Base-by-base conservation (phyloP, 148 eudicot species). In the Rhododendron ferrugineum region DNA sequence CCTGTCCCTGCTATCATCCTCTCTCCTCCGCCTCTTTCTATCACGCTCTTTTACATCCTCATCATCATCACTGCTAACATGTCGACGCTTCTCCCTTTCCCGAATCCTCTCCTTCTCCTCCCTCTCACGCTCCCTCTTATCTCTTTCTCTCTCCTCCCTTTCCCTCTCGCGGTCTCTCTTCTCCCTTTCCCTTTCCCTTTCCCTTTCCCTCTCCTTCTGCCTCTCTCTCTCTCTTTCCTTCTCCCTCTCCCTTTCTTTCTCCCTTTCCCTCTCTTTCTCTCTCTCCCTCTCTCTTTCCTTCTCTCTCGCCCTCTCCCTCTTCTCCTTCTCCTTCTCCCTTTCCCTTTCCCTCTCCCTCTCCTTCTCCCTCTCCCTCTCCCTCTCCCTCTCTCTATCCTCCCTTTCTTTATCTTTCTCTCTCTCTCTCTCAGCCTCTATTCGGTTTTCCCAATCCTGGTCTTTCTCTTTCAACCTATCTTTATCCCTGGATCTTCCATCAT, bases 11-110 rank as follows among this genome's bases (percentile, higher is more conserved):
- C 86, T 23, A 83, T 89, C 91, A 81, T 92, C 91, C 18, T 92
- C 95, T 82, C 85, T 89, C 91, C 87, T 92, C 64, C 92, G 88
- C 83, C 91, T 87, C 85, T 93, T 94, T 83, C 90, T 88, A 14
- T 91, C 98, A 44, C 86, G 89, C 2, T 87, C 94, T 88, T 86
- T 93, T 30, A 86, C 89, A 52, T 89, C 90, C 82, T 88, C 90
- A 52, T 88, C 90, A 46, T 85, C 92, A 84, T 85, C 89, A 84
- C 90, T 85, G 49, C 90, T 86, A 47, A 85, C 85, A 79, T 91
- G 91, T 58, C 89, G 85, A 20, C 92, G 88, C 85, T 89, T 90
- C 86, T 88, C 90, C 79, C 88, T 77, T 73, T 89, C 87, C 88
- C 85, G 78, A 13, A 87, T 87, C 87, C 84, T 89, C 79, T 87